These are phyloP conservation scores for Trichoderma sp. DNA, from an alignment of 2,329 filamentous ascomycete genomes.

Conservation along the genomic window DNA sequence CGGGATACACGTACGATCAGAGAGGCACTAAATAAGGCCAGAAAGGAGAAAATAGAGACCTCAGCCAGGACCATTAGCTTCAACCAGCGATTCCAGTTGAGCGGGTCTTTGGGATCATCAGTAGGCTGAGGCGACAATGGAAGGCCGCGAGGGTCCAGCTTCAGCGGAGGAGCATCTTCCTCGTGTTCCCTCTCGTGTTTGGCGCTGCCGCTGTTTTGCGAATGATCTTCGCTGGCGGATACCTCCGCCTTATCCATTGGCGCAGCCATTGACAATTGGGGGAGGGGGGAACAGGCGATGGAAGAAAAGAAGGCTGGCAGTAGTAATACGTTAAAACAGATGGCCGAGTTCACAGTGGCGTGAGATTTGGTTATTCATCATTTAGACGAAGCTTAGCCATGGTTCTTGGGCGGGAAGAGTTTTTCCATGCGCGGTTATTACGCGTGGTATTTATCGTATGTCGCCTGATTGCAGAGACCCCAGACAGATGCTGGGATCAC, in stretches of 20 bases:
- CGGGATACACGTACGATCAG: conserved; percentile 15
- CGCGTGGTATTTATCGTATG: conserved; percentile 18
- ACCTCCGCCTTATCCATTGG: conserved; percentile 8
- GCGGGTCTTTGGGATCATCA: conserved; percentile 19
- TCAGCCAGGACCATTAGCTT: conserved; percentile 23
- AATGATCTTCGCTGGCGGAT: conserved; percentile 12
- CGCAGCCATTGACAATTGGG: neutral
- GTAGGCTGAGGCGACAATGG: conserved; percentile 19
- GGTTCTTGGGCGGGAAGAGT: neutral
- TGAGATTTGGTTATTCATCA: neutral
- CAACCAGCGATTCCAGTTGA: conserved; percentile 25
- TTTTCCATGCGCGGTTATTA: neutral
- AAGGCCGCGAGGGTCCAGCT: conserved; percentile 17
- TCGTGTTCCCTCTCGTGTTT: conserved; percentile 23
- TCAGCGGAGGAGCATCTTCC: conserved; percentile 3
- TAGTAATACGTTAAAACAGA: neutral
- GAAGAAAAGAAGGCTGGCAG: neutral
- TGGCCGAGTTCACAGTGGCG: neutral
- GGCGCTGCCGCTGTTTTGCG: conserved; percentile 8
- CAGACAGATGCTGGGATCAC: neutral
- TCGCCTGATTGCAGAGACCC: neutral
- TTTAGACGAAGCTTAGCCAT: neutral
- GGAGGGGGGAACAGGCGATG: neutral
- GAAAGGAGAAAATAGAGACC: conserved; percentile 21
- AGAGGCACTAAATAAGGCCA: conserved; percentile 22